Evolutionary conservation across 106 monocot genomes (phyloP).

Genomic region (Apostasia ramifera): DNA sequence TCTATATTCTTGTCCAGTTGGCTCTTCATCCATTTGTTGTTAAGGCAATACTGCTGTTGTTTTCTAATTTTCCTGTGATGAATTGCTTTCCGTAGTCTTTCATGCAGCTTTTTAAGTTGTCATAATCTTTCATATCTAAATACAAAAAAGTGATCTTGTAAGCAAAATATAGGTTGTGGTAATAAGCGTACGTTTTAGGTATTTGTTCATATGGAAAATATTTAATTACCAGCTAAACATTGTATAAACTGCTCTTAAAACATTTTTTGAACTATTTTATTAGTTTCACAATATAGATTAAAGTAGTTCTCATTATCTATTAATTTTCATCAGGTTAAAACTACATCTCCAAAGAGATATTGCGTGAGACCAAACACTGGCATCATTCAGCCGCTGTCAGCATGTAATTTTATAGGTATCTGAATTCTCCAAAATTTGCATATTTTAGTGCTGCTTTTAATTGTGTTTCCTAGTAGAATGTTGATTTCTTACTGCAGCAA

Average conservation of each 20-base stretch:
- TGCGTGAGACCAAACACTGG: constrained; percentile 81
- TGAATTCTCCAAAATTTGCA: not conserved
- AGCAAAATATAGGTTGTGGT: no score
- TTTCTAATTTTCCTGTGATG: not conserved
- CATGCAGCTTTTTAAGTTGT: no score
- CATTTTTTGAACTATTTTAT: no score
- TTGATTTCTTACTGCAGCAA: not conserved
- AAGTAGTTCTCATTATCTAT: no score
- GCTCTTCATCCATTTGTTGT: not conserved
- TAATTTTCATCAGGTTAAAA: constrained; percentile 45
- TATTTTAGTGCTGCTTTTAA: not conserved
- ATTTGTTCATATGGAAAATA: no score
- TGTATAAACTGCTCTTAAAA: no score
- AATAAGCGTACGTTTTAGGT: no score
- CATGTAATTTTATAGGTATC: constrained; percentile 70
- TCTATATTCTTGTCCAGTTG: not conserved
- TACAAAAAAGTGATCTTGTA: no score
- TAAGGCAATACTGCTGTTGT: not conserved
- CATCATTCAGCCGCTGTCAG: constrained; percentile 51
- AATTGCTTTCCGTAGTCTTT: not conserved
- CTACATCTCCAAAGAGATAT: constrained; percentile 84
- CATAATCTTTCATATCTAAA: no score
- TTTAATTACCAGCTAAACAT: no score
- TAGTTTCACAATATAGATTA: no score
- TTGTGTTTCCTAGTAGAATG: not conserved